Evolutionary conservation across 2,329 filamentous ascomycete species (phyloP), one percentile per base, ranked within the genome.

Genomic region (Emmonsiellopsis sp.): DNA sequence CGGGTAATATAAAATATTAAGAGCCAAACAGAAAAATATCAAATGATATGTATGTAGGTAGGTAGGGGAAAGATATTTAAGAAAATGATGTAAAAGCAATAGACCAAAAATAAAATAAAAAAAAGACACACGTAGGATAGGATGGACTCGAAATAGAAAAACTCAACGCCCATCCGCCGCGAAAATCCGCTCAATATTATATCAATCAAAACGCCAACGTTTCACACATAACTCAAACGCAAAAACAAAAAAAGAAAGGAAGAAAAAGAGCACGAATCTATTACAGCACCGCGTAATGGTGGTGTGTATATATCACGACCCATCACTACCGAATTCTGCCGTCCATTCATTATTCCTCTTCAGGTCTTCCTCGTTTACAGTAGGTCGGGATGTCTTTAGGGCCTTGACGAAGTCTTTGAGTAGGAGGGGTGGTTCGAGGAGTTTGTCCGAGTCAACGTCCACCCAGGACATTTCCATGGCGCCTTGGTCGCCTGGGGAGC

Each of bases 391-490:
- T 46, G 85, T 83, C 66, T 89, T 91, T 64, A 98, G 86, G 1
- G 93, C 92, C 69, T 92, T 89, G 67, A 94, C 79, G 66, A 98
- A 97, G 70, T 98, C 93, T 69, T 94, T 94, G 54, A 95, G 79
- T 59, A 85, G 80, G 20, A 98, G 83, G 1, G 89, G 81, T 0
- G 93, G 94, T 64, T 96, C 91, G 7, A 93, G 79, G 1, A 98
- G 79, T 63, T 87, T 79, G 1, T 96, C 90, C 6, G 87, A 84
- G 47, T 91, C 85, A 15, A 98, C 79, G 56, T 91, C 84, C 62
- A 89, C 88, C 84, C 93, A 97, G 1, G 84, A 88, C 89, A 97
- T 96, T 71, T 98, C 93, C 61, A 84, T 82, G 15, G 90, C 92
- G 11, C 88, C 86, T 0, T 78, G 72, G 62, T 96, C 92, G 40